Base-by-base conservation (phyloP, 306 rosid genomes). In the Trifolium fragiferum region DNA sequence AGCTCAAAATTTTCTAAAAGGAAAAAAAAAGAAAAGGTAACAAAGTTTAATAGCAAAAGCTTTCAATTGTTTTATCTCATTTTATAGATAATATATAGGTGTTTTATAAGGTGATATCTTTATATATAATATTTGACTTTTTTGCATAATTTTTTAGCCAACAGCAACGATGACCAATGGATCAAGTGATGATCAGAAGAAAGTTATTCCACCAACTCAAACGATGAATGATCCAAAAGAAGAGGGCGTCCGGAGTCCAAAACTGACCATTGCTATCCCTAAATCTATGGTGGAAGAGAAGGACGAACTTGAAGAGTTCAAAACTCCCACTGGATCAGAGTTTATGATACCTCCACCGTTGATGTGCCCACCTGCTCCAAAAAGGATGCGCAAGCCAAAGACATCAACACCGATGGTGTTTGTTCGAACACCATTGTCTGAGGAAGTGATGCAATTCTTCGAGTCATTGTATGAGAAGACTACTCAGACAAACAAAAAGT, bases 1-100 rank as follows among this genome's bases (percentile, higher is more conserved):
- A 25, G 65, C 65, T 25, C 7, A 44, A 58, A 59, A 59, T 27
- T 27, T 59, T 12, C 65, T 76, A 14, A 30, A 58, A 38, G 32
- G 11, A 12, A 41, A 44, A 13, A 44, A 44, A 1, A 44, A 44
- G 9, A 58, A 44, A 80, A 75, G 80, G 80, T 74, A 61, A 20
- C 19, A 63, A 30, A n/a, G 2, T 44, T 44, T 25, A 13, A 43
- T 9, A 4, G 12, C 67, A 8, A 44, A 44, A 44, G 50, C 6
- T 37, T 12, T 53, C 40, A 66, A 9, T 6, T 53, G 6, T 40
- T 25, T 15, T 35, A 20, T 49, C 38, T 70, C 21, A 41, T 16
- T 30, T 49, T 49, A n/a, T 49, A 15, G 55, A 49, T 49, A 7
- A 8, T 49, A 16, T n/a, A 49, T 49, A 6, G 18, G 0, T 49